A percentile compares a stretch with the other conserved stretches of the same genome.
Conservation (phyloP, 2,329 filamentous ascomycete species). For the Aspergillus novoparasiticus region DNA sequence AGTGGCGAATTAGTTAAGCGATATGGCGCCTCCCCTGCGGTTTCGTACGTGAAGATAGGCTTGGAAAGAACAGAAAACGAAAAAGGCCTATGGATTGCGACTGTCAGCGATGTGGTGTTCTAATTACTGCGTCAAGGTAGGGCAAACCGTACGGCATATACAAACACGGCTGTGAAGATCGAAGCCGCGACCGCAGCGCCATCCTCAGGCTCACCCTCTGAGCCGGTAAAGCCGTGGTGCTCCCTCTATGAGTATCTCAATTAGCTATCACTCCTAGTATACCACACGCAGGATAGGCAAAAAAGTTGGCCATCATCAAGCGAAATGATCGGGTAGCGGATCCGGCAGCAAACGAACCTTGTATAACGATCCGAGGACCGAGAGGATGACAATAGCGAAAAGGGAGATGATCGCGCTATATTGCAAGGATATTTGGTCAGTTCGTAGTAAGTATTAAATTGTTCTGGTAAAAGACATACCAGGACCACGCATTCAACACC, state of each 20-base stretch:
- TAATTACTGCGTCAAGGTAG: not conserved
- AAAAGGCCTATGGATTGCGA: slow-evolving; percentile 66
- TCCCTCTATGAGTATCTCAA: slow-evolving; percentile 50
- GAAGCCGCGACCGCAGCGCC: slow-evolving; percentile 78
- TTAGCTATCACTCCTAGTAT: slow-evolving; percentile 3
- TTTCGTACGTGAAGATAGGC: slow-evolving; percentile 83
- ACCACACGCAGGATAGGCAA: not conserved
- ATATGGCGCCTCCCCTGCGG: slow-evolving; percentile 80
- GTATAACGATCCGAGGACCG: slow-evolving; percentile 71
- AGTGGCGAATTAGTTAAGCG: slow-evolving; percentile 56
- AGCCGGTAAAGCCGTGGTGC: slow-evolving; percentile 82
- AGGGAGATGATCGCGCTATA: slow-evolving; percentile 69
- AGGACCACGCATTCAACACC: slow-evolving; percentile 91
- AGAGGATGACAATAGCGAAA: slow-evolving; percentile 67
- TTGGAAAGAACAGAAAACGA: slow-evolving; percentile 89
- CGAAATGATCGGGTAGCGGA: slow-evolving; percentile 3
- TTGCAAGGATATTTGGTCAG: slow-evolving; percentile 14
- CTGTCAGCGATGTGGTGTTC: slow-evolving; percentile 17
- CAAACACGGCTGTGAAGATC: slow-evolving; percentile 82
- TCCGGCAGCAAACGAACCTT: slow-evolving; percentile 51
- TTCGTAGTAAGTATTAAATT: not conserved
- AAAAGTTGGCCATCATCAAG: slow-evolving; percentile 7
- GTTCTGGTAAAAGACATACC: slow-evolving; percentile 58
- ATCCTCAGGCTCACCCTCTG: slow-evolving; percentile 68
- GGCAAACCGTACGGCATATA: slow-evolving; percentile 74